These are phyloP conservation scores for Euphrasia confusa DNA, from an alignment of 257 asterid genomes.

Conservation along the genomic window DNA sequence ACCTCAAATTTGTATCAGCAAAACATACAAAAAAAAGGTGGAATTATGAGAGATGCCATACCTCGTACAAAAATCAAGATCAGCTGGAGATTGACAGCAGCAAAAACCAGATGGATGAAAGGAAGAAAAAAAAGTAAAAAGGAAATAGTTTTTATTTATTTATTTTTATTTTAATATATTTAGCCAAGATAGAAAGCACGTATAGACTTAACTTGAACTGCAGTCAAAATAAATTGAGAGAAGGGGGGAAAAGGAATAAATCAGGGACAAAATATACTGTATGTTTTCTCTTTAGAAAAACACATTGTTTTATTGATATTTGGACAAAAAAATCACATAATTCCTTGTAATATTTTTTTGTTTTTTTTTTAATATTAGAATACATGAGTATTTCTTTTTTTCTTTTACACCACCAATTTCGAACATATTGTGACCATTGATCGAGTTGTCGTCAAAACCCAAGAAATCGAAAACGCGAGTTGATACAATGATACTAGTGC, in stretches of 20 bases:
- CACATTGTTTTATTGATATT: too few species aligned
- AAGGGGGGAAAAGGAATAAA: conserved; percentile 10
- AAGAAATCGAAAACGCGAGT: too few species aligned
- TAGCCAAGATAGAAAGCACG: neutral
- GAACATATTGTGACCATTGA: too few species aligned
- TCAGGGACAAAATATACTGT: neutral
- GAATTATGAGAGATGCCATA: conserved; percentile 24
- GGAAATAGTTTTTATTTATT: neutral
- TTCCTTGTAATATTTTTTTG: too few species aligned
- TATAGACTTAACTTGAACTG: conserved; percentile 39
- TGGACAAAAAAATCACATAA: too few species aligned
- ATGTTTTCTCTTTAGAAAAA: too few species aligned
- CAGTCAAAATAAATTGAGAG: conserved; percentile 28
- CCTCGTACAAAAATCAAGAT: conserved; percentile 28
- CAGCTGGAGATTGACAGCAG: conserved; percentile 23
- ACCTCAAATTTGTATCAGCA: conserved; percentile 21
- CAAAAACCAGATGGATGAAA: conserved; percentile 20
- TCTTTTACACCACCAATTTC: too few species aligned
- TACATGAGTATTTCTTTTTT: too few species aligned
- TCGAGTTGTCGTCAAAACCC: too few species aligned
- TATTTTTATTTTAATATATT: neutral
- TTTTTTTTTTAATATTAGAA: too few species aligned
- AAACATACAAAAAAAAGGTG: neutral
- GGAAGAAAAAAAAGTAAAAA: neutral
- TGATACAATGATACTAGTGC: too few species aligned